These are phyloP conservation scores for Exophiala sideris DNA, from an alignment of 2,329 filamentous ascomycete genomes.

Conservation along the genomic window DNA sequence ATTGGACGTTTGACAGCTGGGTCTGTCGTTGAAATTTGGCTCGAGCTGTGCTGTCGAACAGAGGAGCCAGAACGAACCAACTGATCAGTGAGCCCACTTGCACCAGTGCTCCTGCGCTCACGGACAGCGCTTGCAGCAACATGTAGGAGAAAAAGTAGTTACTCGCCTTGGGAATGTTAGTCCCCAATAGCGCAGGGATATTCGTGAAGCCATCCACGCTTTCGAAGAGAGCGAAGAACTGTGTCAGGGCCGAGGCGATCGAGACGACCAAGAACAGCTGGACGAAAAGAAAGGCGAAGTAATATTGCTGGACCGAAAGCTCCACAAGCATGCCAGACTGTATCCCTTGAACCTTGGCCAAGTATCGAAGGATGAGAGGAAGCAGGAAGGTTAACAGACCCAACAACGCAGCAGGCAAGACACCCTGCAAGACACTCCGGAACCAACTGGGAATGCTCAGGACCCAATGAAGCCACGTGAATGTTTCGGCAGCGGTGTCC, in stretches of 20 bases:
- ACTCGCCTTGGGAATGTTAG: conserved; percentile 76
- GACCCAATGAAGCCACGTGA: conserved; percentile 70
- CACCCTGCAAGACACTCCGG: conserved; percentile 73
- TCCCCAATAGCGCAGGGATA: conserved; percentile 69
- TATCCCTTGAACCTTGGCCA: conserved; percentile 71
- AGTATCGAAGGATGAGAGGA: conserved; percentile 70
- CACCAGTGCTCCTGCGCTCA: conserved; percentile 81
- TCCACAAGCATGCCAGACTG: conserved; percentile 77
- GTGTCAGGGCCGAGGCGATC: conserved; percentile 71
- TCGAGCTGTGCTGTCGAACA: conserved; percentile 76
- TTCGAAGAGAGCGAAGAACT: conserved; percentile 60
- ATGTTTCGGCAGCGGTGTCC: conserved; percentile 61
- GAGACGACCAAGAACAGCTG: conserved; percentile 93
- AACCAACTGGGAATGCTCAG: conserved; percentile 57
- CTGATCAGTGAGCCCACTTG: conserved; percentile 75
- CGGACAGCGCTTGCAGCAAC: conserved; percentile 87
- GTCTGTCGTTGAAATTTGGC: conserved; percentile 87
- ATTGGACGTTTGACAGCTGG: conserved; percentile 70
- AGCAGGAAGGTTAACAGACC: conserved; percentile 75
- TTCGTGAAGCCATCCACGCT: conserved; percentile 65
- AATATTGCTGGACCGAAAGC: conserved; percentile 85
- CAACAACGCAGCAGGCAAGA: conserved; percentile 75
- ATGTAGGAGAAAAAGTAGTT: conserved; percentile 99
- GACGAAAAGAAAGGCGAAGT: conserved; percentile 90
- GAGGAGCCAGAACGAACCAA: conserved; percentile 77